Base-by-base conservation (phyloP, 1,284 basidiomycete genomes). In the Melampsora larici-populina region DNA sequence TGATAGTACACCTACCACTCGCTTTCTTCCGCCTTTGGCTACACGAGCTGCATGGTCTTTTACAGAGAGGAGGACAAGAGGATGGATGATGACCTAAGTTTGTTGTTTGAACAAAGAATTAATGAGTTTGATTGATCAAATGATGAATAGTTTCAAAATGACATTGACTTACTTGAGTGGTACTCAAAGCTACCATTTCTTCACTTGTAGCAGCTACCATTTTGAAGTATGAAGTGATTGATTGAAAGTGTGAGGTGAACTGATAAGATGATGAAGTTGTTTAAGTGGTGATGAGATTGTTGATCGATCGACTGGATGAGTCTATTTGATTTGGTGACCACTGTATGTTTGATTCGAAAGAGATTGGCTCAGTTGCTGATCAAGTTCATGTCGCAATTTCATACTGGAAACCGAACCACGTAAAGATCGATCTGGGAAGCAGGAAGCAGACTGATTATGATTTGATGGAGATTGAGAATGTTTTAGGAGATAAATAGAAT, bases 31-130 rank as follows among this genome's bases (percentile, higher is more conserved):
- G 15, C 80, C 80, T 70, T 91, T 88, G 1, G 90, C 90, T 21
- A 92, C 89, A 26, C 92, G 89, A 26, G 93, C 90, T 2, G 92
- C 93, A 85, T 97, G 94, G 84, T 96, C 93, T 84, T 95, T 93
- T 26, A 94, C 93, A 11, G 92, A 95, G 74, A 97, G 88, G 17
- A 97, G 87, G 36, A 96, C 94, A 77, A 96, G 89, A 0, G 94
- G 94, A 83, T 97, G 94, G 36, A 94, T 92, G 81, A 94, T 92
- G 9, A 76, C 73, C 73, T 76, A 33, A 2, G 9, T 1, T 5
- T 7, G 8, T 9, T 6, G 58, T 11, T 60, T 60, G 17, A 65
- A 36, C 9, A n/a, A 4, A 29, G 36, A 2, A 40, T n/a, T 13
- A 29, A n/a, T n/a, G 63, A 31, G 26, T 33, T 58, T 24, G 55